These are phyloP conservation scores for Claviceps sp. DNA, from an alignment of 2,329 filamentous ascomycete genomes.

Conservation along the genomic window DNA sequence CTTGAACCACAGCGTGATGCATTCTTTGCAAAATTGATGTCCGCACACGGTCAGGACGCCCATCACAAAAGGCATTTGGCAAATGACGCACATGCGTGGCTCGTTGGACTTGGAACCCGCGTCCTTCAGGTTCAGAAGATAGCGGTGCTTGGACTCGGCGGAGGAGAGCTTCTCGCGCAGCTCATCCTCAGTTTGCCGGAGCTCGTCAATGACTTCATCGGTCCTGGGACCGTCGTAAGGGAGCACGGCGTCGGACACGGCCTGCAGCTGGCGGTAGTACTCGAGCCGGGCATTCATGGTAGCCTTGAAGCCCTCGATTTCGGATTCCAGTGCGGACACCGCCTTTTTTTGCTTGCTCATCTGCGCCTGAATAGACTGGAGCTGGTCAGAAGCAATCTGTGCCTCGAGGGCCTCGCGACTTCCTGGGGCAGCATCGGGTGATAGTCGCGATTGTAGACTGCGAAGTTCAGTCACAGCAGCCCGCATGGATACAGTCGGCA, in stretches of 20 bases:
- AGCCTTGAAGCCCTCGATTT: conserved; percentile 61
- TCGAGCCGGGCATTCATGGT: conserved; percentile 78
- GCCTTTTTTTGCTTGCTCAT: conserved; percentile 39
- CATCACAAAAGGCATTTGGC: conserved; percentile 60
- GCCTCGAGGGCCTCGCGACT: conserved; percentile 53
- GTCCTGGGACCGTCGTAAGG: conserved; percentile 54
- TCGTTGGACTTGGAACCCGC: conserved; percentile 50
- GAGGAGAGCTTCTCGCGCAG: conserved; percentile 45
- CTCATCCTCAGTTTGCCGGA: conserved; percentile 21
- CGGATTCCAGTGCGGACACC: conserved; percentile 41
- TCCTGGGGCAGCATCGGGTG: conserved; percentile 11
- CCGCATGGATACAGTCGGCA: conserved; percentile 50
- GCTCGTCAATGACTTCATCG: conserved; percentile 28
- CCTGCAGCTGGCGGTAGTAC: conserved; percentile 82
- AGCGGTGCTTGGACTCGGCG: conserved; percentile 61
- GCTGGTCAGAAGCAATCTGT: conserved; percentile 47
- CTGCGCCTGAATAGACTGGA: conserved; percentile 45
- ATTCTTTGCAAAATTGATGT: conserved; percentile 84
- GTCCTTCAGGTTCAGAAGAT: conserved; percentile 43
- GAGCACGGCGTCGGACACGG: conserved; percentile 76
- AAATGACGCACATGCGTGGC: conserved; percentile 71
- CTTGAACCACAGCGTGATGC: conserved; percentile 66
- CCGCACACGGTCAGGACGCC: conserved; percentile 79
- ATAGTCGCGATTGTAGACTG: conserved; percentile 37
- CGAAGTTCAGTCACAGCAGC: conserved; percentile 58